Evolutionary conservation across 2,329 filamentous ascomycete genomes (phyloP).

Genomic region (Cadophora malorum): DNA sequence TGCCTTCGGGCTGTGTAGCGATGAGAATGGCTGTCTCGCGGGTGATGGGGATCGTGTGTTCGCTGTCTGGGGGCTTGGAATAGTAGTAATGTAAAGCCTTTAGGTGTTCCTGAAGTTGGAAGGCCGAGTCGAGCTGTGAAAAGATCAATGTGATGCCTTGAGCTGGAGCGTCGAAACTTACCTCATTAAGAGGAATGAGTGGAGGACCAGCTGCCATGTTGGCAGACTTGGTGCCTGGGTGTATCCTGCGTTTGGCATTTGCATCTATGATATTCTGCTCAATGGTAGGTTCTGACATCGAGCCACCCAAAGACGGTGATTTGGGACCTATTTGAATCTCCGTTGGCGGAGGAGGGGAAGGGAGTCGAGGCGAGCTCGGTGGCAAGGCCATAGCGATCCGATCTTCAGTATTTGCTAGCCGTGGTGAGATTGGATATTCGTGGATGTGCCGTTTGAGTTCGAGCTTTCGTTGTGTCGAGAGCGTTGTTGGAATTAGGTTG

Average conservation of each 20-base stretch:
- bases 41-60: constrained; percentile 73
- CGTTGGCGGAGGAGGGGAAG: constrained; percentile 91
- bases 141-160: constrained; percentile 32
- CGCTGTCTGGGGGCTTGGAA: constrained; percentile 64
- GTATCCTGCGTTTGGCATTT: constrained; percentile 82
- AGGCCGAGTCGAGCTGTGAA: constrained; percentile 88
- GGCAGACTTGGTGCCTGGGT: constrained; percentile 87
- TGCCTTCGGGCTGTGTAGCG: constrained; percentile 78
- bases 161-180: constrained; percentile 49
- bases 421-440: not conserved
- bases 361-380: constrained; percentile 87
- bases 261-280: constrained; percentile 71
- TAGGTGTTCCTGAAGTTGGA: constrained; percentile 96
- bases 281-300: constrained; percentile 61
- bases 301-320: constrained; percentile 71
- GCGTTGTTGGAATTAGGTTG: not conserved
- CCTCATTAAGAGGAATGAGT: constrained; percentile 83
- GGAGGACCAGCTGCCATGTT: constrained; percentile 95
- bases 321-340: constrained; percentile 89
- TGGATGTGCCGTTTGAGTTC: not conserved
- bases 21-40: constrained; percentile 78
- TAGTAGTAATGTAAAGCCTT: constrained; percentile 88
- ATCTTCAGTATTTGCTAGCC: not conserved
- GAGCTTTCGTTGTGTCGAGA: not conserved
- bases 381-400: constrained; percentile 58